Percentiles rank a stretch among this genome's conserved stretches.
These are phyloP conservation scores for Brassica rapa DNA, from an alignment of 345 rosid species.

Conservation along the genomic window DNA sequence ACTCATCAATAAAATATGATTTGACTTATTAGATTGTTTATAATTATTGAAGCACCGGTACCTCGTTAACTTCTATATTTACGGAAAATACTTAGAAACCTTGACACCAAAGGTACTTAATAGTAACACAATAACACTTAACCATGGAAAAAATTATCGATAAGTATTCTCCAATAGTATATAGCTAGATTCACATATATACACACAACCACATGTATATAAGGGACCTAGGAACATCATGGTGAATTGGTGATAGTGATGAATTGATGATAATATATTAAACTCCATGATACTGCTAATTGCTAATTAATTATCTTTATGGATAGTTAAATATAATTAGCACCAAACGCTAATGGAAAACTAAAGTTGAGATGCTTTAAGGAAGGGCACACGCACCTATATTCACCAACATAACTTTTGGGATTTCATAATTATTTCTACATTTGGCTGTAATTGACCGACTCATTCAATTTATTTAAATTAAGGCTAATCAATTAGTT, in stretches of 20 bases:
- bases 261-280: constrained; percentile 7
- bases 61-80: background rate
- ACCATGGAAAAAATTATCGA: background rate
- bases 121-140: background rate
- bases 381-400: constrained; percentile 3
- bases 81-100: background rate
- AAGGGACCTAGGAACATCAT: background rate
- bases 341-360: background rate
- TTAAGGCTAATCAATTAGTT: background rate
- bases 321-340: background rate
- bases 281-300: background rate
- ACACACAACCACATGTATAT: background rate
- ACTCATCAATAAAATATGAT: background rate
- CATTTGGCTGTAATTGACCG: constrained; percentile 1
- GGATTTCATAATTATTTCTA: background rate
- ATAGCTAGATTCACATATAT: background rate
- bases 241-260: background rate
- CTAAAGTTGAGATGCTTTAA: background rate
- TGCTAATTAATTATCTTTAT: background rate
- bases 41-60: background rate
- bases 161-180: background rate
- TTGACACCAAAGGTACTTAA: background rate
- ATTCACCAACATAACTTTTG: background rate
- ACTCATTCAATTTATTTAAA: background rate
- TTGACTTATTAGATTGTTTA: background rate